A percentile compares a stretch with the other conserved stretches of the same genome.
phyloP scores from a whole-genome alignment of 140 eudicot genomes.

The Anethum foeniculum region DNA sequence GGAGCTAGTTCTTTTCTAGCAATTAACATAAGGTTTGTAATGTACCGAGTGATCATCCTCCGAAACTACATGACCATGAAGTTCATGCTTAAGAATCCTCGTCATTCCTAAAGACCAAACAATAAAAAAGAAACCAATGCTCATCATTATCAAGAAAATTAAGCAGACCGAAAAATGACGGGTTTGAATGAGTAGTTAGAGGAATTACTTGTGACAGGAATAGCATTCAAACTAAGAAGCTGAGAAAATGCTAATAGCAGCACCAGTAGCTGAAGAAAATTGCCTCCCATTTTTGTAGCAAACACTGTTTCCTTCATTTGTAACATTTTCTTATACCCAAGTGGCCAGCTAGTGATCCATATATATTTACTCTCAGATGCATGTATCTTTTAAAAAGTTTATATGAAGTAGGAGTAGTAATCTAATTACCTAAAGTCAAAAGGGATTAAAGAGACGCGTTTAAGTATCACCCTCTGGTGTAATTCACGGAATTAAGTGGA shows the following conservation, averaged over 20 bases:
- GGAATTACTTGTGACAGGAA: conserved; percentile 49
- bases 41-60: conserved; percentile 27
- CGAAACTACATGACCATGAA: conserved; percentile 18
- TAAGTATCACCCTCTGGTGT: background rate
- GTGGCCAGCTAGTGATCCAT: background rate
- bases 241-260: conserved; percentile 24
- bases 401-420: background rate
- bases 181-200: background rate
- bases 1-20: background rate
- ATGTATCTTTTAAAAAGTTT: background rate
- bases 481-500: background rate
- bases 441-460: background rate
- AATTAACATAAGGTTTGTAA: background rate
- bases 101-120: conserved; percentile 36
- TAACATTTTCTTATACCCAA: conserved; percentile 19
- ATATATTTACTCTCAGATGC: background rate
- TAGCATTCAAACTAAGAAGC: conserved; percentile 27
- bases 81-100: conserved; percentile 27
- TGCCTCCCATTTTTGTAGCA: conserved; percentile 4
- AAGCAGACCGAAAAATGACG: background rate
- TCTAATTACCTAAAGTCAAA: background rate
- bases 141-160: background rate
- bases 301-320: background rate
- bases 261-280: conserved; percentile 21
- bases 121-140: background rate